A percentile compares a stretch with the other conserved stretches of the same genome.
Evolutionary conservation across 2,329 filamentous ascomycete species (phyloP).

Genomic region (Pseudogymnoascus sp.): DNA sequence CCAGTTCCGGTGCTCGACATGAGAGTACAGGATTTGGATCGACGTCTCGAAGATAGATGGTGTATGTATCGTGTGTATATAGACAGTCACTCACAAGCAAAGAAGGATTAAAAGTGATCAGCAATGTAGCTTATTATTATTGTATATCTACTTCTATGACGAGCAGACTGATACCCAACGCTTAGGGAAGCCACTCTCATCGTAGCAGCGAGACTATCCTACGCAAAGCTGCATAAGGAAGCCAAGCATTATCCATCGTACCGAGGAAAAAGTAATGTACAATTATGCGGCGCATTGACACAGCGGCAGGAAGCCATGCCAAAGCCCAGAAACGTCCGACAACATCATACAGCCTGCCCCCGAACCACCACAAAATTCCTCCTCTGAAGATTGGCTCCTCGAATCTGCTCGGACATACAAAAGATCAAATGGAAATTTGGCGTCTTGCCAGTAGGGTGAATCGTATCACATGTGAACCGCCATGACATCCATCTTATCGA

Average conservation of each 20-base stretch:
- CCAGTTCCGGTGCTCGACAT: constrained; percentile 35
- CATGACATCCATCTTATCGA: constrained; percentile 89
- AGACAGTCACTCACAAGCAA: background rate
- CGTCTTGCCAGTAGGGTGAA: background rate
- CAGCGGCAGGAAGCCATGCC: background rate
- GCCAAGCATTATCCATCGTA: background rate
- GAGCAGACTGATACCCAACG: constrained; percentile 10
- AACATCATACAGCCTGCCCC: background rate
- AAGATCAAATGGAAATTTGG: constrained; percentile 7
- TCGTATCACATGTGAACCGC: constrained; percentile 44
- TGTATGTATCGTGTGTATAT: background rate
- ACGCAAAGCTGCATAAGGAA: background rate
- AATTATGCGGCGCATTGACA: background rate
- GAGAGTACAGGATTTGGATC: constrained; percentile 68
- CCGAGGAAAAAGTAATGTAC: constrained; percentile 5
- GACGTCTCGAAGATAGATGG: constrained; percentile 47
- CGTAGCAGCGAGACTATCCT: constrained; percentile 5
- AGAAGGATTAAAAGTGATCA: background rate
- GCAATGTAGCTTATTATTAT: constrained; percentile 2
- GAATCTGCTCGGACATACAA: constrained; percentile 1
- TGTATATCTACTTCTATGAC: constrained; percentile 10
- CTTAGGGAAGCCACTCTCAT: background rate
- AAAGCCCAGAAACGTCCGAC: background rate
- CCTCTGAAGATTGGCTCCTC: background rate
- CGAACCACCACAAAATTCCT: background rate